Evolutionary conservation across 306 rosid species (phyloP), one percentile per base, ranked within the genome.

Genomic region (Ochetophila trinervis): DNA sequence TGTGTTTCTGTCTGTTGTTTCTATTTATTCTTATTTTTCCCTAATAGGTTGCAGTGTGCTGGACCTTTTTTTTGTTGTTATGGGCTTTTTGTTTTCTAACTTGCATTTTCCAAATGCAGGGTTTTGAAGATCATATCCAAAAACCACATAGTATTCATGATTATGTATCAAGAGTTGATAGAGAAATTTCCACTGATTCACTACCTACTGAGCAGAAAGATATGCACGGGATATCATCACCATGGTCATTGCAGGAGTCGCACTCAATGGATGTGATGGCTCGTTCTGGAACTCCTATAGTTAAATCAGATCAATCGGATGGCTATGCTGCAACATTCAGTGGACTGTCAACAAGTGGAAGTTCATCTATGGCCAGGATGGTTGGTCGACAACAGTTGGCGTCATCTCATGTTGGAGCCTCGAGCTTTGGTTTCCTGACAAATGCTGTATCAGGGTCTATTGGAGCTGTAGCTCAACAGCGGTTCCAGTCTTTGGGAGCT

Each of bases 181-280:
- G 75, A 57, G 89, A 84, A 69, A 69, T 74, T 17, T 36, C 84
- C 55, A 62, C 65, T 5, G 81, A 83, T 70, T 68, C 64, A 12
- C 50, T 77, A 11, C 67, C 83, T 60, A 64, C 64, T 62, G 91
- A 76, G 23, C 88, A 65, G 62, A 86, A 84, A 72, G 89, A 82
- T 49, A 51, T 72, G 55, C 74, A 14, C 30, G 82, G 61, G 62
- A 40, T 79, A 30, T 70, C 86, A 58, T 71, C 76, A 60, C 82
- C 86, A 54, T 87, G 95, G 95, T 65, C 79, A 63, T 54, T 82
- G 55, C 87, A 78, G 78, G 85, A 84, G 54, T 74, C 80, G 5
- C 78, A 69, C 4, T 60, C 82, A 48, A 55, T 69, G 64, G 87
- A 77, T 66, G 76, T 71, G 57, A 63, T 65, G 71, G 58, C 84